These are phyloP conservation scores for Cicer pinnatifidum DNA, from an alignment of 306 rosid genomes.

Conservation along the genomic window DNA sequence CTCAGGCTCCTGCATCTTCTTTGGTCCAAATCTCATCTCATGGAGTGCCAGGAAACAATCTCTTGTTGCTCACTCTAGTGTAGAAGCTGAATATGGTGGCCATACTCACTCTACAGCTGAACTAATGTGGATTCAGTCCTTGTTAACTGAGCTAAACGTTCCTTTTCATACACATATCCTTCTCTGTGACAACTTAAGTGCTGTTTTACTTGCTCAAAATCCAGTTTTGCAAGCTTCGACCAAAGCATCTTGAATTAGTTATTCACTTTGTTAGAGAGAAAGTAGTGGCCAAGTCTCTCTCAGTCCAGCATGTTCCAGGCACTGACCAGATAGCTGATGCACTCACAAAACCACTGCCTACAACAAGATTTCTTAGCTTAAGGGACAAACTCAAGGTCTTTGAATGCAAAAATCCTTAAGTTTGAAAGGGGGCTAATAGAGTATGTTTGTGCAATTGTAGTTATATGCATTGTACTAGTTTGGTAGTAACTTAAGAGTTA, in stretches of 20 bases:
- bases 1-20: neutral
- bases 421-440: too few relatives aligned
- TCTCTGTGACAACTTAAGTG: neutral
- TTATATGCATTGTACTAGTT: too few relatives aligned
- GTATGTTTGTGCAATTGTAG: too few relatives aligned
- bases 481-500: too few relatives aligned
- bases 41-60: neutral
- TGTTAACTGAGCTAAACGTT: neutral
- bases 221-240: neutral
- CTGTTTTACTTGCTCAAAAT: neutral
- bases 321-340: neutral
- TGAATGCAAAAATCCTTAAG: too few relatives aligned
- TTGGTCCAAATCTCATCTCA: neutral
- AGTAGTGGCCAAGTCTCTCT: neutral
- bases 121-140: neutral
- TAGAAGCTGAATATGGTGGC: neutral
- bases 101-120: neutral
- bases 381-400: too few relatives aligned
- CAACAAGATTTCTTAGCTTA: too few relatives aligned
- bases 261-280: neutral
- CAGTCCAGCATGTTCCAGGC: neutral
- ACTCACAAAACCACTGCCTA: neutral
- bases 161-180: neutral
- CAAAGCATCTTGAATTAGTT: neutral
- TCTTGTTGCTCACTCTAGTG: neutral